These are phyloP conservation scores for Paramecium sonneborni DNA, from an alignment of 73 alveolate species.

Conservation along the genomic window DNA sequence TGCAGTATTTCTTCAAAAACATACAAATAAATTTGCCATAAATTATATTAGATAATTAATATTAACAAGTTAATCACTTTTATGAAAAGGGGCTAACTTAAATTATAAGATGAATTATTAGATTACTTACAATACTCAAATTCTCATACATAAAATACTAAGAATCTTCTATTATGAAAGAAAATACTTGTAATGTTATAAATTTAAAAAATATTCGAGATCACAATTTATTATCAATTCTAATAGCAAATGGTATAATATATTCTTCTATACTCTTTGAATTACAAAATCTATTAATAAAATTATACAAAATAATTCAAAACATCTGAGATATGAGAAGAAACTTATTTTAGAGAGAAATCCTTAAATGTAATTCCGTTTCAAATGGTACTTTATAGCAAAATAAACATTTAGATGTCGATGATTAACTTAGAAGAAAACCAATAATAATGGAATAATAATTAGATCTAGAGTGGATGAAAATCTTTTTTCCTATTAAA, in stretches of 20 bases:
- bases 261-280: neutral
- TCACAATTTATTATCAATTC: neutral
- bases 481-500: neutral
- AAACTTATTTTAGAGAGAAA: neutral
- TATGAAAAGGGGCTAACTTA: neutral
- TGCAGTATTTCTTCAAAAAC: neutral
- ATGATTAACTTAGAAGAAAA: neutral
- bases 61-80: neutral
- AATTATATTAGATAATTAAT: neutral
- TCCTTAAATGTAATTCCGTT: neutral
- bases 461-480: neutral
- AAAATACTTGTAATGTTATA: neutral
- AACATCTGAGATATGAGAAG: neutral
- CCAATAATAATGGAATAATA: neutral
- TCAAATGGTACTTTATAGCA: neutral
- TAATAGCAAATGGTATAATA: neutral
- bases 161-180: neutral
- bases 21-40: neutral
- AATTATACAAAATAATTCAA: neutral
- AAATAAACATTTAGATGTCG: neutral
- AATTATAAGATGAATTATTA: neutral
- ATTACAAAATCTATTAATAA: neutral
- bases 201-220: neutral
- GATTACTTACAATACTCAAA: neutral
- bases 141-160: neutral